Conservation (phyloP, 169 alveolate genomes). For the Plasmodium cynomolgi region DNA sequence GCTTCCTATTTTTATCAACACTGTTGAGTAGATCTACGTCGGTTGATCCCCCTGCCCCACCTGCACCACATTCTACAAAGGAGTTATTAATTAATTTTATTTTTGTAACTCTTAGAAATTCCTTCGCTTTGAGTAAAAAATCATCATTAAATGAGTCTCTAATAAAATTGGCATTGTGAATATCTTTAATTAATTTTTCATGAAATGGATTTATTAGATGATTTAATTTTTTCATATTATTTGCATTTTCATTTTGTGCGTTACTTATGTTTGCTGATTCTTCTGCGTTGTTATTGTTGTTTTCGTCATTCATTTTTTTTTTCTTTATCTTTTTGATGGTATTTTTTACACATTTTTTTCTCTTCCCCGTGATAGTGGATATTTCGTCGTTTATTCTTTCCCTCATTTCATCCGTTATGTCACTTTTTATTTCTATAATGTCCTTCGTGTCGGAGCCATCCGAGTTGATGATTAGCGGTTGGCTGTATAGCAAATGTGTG, state of each 20-base stretch:
- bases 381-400: slow-evolving; percentile 51
- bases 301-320: slow-evolving; percentile 21
- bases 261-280: not conserved
- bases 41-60: not conserved
- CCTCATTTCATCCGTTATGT: slow-evolving; percentile 52
- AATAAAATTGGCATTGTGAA: slow-evolving; percentile 39
- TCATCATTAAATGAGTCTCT: slow-evolving; percentile 66
- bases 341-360: slow-evolving; percentile 12
- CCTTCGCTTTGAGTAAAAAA: slow-evolving; percentile 64
- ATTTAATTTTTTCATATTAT: slow-evolving; percentile 20
- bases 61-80: slow-evolving; percentile 24
- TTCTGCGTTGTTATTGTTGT: not conserved
- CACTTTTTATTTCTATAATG: slow-evolving; percentile 62
- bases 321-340: slow-evolving; percentile 21
- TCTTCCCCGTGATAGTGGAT: slow-evolving; percentile 22
- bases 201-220: slow-evolving; percentile 37
- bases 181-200: slow-evolving; percentile 59
- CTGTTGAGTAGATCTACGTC: not conserved
- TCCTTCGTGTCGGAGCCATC: slow-evolving; percentile 30
- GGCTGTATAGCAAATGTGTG: slow-evolving; percentile 16
- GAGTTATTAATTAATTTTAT: slow-evolving; percentile 35
- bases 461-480: slow-evolving; percentile 36
- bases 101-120: slow-evolving; percentile 63
- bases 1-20: slow-evolving; percentile 11
- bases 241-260: not conserved